A percentile compares a stretch with the other conserved stretches of the same genome.
These are phyloP conservation scores for Fennellomyces sp. DNA, from an alignment of 371 early-diverging fungal species.

Conservation along the genomic window DNA sequence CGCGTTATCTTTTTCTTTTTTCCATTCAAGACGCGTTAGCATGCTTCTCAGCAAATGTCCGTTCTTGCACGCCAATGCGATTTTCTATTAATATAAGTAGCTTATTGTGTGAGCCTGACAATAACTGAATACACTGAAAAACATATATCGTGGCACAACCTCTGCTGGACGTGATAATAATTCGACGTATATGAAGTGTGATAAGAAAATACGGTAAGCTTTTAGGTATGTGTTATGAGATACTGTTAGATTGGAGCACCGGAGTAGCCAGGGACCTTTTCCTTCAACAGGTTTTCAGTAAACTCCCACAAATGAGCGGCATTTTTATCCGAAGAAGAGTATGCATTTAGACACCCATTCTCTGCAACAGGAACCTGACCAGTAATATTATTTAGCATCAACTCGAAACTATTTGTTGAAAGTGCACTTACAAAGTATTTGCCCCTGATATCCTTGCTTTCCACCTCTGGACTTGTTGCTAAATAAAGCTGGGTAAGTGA, in stretches of 20 bases:
- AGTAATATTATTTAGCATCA: neutral
- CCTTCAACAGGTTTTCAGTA: slow-evolving; percentile 39
- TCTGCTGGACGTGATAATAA: no score
- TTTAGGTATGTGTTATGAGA: no score
- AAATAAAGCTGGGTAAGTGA: slow-evolving; percentile 66
- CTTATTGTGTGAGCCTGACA: no score
- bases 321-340: slow-evolving; percentile 21
- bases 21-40: no score
- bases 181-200: no score
- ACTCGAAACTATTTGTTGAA: neutral
- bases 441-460: slow-evolving; percentile 50
- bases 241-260: slow-evolving; percentile 16
- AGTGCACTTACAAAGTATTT: slow-evolving; percentile 44
- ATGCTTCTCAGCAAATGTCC: no score
- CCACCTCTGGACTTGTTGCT: slow-evolving; percentile 69
- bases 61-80: no score
- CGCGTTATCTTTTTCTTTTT: no score
- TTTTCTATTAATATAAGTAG: no score
- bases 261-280: slow-evolving; percentile 38
- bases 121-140: no score
- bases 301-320: slow-evolving; percentile 37
- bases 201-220: no score
- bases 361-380: slow-evolving; percentile 21
- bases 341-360: slow-evolving; percentile 2
- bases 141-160: no score